Evolutionary conservation across 306 rosid species (phyloP).

Genomic region (Calophaca sinica): DNA sequence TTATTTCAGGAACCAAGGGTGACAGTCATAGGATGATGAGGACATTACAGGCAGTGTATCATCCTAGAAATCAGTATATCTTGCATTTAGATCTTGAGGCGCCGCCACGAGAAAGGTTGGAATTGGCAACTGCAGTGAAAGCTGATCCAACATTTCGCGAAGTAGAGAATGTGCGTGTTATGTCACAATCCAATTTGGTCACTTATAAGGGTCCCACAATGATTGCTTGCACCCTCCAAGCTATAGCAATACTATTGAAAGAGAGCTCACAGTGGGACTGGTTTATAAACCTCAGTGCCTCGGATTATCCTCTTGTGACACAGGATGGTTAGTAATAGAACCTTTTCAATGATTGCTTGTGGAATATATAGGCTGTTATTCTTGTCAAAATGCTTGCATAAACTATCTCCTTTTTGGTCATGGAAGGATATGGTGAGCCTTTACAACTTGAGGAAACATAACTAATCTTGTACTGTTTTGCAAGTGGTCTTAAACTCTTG

Average conservation of each 20-base stretch:
- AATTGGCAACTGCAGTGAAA: conserved; percentile 77
- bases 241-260: conserved; percentile 83
- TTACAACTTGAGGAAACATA: conserved; percentile 21
- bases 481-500: conserved; percentile 7
- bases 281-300: conserved; percentile 93
- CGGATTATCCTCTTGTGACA: conserved; percentile 93
- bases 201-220: conserved; percentile 95
- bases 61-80: conserved; percentile 87
- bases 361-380: conserved; percentile 16
- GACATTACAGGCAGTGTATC: conserved; percentile 87
- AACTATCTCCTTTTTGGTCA: conserved; percentile 21
- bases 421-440: conserved; percentile 14
- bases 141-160: conserved; percentile 78
- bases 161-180: conserved; percentile 86
- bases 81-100: conserved; percentile 96
- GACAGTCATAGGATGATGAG: conserved; percentile 93
- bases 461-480: background rate
- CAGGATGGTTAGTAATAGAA: conserved; percentile 77
- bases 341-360: conserved; percentile 27
- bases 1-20: conserved; percentile 91
- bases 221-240: conserved; percentile 96
- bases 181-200: conserved; percentile 83
- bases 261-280: conserved; percentile 74
- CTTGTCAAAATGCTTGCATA: conserved; percentile 30
- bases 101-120: conserved; percentile 91